A percentile compares a stretch with the other conserved stretches of the same genome.
phyloP scores from a whole-genome alignment of 495 filamentous ascomycete species.

The Cladorrhinum samala region DNA sequence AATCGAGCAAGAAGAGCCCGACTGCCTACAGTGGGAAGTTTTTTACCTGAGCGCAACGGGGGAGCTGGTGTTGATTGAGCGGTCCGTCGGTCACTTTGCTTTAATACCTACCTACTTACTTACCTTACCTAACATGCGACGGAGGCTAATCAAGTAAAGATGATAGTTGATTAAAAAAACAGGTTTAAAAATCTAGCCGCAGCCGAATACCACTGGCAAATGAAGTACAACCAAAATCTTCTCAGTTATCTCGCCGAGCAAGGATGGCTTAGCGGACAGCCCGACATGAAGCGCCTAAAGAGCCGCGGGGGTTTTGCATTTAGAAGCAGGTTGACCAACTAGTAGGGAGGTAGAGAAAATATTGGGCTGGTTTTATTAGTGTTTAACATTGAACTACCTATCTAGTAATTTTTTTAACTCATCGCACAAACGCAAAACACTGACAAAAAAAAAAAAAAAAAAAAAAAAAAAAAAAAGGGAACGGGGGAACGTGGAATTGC shows the following conservation, averaged over 20 bases:
- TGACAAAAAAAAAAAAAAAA: too few species aligned
- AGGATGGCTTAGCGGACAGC: not conserved
- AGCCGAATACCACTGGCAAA: not conserved
- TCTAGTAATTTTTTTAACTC: too few species aligned
- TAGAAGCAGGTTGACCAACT: not conserved
- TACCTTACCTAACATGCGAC: too few species aligned
- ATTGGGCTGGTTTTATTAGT: too few species aligned
- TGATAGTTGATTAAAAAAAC: not conserved
- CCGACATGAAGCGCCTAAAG: not conserved
- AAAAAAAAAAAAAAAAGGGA: too few species aligned
- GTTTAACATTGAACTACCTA: too few species aligned
- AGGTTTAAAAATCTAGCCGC: not conserved
- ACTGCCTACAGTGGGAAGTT: not conserved
- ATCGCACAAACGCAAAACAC: too few species aligned
- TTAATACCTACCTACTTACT: too few species aligned
- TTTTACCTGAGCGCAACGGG: not conserved
- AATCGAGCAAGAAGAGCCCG: not conserved
- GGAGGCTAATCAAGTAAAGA: too few species aligned
- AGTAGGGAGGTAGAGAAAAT: too few species aligned
- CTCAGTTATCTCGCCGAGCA: not conserved
- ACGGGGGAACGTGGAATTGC: too few species aligned
- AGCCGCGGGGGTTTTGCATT: not conserved
- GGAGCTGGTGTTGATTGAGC: not conserved
- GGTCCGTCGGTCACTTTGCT: too few species aligned
- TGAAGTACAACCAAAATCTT: not conserved